Evolutionary conservation across 148 eudicot genomes (phyloP).

Genomic region (Drosera capensis): DNA sequence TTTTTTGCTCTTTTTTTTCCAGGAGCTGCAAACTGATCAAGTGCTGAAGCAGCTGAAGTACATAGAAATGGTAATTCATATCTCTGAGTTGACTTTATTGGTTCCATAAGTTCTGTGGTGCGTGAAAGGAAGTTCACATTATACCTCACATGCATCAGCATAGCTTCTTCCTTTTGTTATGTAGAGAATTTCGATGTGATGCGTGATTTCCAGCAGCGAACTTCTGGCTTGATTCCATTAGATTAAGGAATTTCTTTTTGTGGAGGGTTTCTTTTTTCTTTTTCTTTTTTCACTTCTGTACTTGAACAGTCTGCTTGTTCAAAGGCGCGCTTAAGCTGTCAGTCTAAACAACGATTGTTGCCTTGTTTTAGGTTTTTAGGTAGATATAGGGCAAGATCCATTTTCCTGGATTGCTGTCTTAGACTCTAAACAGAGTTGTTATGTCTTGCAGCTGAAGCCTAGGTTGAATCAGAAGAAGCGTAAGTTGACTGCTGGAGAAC

Average conservation of each 20-base stretch:
- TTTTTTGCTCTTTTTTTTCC: constrained; percentile 2
- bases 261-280: too few relatives aligned
- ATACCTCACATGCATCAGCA: background rate
- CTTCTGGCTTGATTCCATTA: too few relatives aligned
- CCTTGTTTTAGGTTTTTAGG: background rate
- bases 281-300: too few relatives aligned
- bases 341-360: too few relatives aligned
- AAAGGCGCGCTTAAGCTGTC: too few relatives aligned
- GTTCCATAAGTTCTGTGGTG: background rate
- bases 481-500: constrained; percentile 10
- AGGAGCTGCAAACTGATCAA: constrained; percentile 79
- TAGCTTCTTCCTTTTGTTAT: too few relatives aligned
- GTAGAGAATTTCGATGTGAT: too few relatives aligned
- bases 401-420: background rate
- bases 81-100: background rate
- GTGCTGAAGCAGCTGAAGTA: constrained; percentile 76
- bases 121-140: too few relatives aligned
- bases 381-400: background rate
- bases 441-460: constrained; percentile 44
- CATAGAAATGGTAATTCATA: constrained; percentile 54
- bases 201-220: too few relatives aligned
- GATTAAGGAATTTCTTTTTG: too few relatives aligned
- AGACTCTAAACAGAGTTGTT: background rate
- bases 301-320: too few relatives aligned
- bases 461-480: constrained; percentile 33